Percentiles rank a stretch among this genome's conserved stretches.
Conservation (phyloP, 2,329 filamentous ascomycete species). For the Colletotrichum incanum region DNA sequence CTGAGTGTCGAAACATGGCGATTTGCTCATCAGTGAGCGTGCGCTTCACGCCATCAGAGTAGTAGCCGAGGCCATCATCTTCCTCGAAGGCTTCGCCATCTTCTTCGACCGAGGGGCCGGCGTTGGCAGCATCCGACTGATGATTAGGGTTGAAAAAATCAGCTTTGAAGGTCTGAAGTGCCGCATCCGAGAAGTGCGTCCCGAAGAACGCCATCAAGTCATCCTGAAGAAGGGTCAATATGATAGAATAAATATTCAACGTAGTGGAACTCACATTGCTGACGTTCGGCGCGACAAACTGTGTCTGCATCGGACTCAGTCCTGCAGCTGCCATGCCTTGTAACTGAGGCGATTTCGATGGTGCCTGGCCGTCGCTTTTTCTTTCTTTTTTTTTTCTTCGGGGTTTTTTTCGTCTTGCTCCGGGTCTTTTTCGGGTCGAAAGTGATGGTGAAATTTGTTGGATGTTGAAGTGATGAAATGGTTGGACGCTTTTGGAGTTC, state of each 20-base stretch:
- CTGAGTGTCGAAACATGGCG: conserved; percentile 89
- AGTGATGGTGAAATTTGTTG: not conserved
- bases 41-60: conserved; percentile 87
- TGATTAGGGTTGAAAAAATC: conserved; percentile 59
- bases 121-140: conserved; percentile 46
- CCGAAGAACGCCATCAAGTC: conserved; percentile 73
- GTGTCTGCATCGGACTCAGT: not conserved
- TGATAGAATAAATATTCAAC: not conserved
- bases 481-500: not conserved
- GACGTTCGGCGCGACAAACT: conserved; percentile 29
- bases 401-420: not conserved
- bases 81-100: conserved; percentile 59
- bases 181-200: conserved; percentile 70
- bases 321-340: conserved; percentile 8
- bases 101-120: conserved; percentile 47
- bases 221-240: conserved; percentile 60
- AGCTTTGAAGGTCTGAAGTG: conserved; percentile 62
- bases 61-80: conserved; percentile 84
- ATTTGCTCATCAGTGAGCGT: conserved; percentile 95
- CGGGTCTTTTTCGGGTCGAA: not conserved
- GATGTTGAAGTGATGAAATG: not conserved
- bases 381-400: not conserved
- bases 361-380: not conserved
- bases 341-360: not conserved
- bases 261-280: conserved; percentile 29